Percentiles rank a stretch among this genome's conserved stretches.
Evolutionary conservation across 768 basidiomycete genomes (phyloP).

Genomic region (Trametes cinnabarina): DNA sequence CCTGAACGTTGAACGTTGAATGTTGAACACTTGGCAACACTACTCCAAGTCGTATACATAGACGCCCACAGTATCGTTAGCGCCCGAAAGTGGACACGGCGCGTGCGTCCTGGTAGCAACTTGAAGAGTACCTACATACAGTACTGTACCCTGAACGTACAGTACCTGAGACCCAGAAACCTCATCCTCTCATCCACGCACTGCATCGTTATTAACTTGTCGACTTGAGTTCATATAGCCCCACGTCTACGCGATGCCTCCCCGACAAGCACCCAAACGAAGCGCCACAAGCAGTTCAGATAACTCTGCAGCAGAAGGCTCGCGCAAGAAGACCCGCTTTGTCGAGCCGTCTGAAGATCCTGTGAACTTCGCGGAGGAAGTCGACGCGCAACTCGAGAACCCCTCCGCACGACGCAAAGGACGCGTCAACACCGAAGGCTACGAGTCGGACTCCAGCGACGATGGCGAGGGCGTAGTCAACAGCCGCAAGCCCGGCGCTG

Average conservation of each 20-base stretch:
- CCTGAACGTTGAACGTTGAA: too few relatives aligned
- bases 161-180: too few relatives aligned
- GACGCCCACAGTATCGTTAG: too few relatives aligned
- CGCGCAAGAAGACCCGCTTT: constrained; percentile 72
- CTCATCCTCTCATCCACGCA: neutral
- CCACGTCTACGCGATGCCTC: constrained; percentile 30
- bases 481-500: constrained; percentile 57
- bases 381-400: constrained; percentile 70
- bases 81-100: too few relatives aligned
- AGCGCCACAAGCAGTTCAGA: constrained; percentile 36
- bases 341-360: constrained; percentile 76
- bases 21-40: too few relatives aligned
- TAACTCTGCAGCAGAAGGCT: constrained; percentile 32
- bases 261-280: constrained; percentile 43
- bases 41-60: too few relatives aligned
- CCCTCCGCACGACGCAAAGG: constrained; percentile 63
- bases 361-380: constrained; percentile 71
- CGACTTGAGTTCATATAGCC: too few relatives aligned
- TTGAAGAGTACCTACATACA: too few relatives aligned
- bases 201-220: too few relatives aligned
- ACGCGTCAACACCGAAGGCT: constrained; percentile 80
- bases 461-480: constrained; percentile 91
- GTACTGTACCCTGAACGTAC: too few relatives aligned
- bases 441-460: constrained; percentile 92
- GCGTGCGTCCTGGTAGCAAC: too few relatives aligned